These are phyloP conservation scores for Lachancea meyersii DNA, from an alignment of 805 yeast species.

Conservation along the genomic window DNA sequence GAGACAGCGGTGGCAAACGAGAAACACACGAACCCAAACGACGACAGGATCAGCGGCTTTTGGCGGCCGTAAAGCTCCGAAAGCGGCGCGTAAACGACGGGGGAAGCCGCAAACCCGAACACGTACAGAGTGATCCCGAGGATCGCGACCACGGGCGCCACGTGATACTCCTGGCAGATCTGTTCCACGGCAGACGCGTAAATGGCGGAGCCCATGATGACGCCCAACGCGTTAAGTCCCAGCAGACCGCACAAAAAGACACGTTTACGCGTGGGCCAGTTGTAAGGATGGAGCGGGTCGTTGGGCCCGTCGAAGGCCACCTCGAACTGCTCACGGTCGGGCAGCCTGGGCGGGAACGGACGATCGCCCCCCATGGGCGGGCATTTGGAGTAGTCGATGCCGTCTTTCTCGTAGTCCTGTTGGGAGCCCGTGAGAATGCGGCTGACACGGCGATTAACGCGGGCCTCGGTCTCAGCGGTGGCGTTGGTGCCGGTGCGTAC, in stretches of 20 bases:
- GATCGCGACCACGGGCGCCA: conserved; percentile 63
- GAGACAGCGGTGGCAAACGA: conserved; percentile 74
- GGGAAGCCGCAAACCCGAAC: conserved; percentile 92
- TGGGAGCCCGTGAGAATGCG: conserved; percentile 39
- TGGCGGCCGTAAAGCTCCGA: conserved; percentile 76
- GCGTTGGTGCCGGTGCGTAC: conserved; percentile 13
- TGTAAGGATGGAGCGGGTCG: conserved; percentile 77
- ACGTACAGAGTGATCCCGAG: conserved; percentile 77
- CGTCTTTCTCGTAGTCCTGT: conserved; percentile 23
- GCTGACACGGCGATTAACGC: conserved; percentile 34
- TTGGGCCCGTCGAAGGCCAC: conserved; percentile 73
- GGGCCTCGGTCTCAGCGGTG: conserved; percentile 20
- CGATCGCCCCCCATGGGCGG: conserved; percentile 65
- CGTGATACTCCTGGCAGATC: conserved; percentile 46
- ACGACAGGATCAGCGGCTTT: conserved; percentile 49
- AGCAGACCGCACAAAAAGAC: conserved; percentile 39
- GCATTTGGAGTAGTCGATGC: conserved; percentile 33
- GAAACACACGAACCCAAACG: conserved; percentile 52
- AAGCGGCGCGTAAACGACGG: conserved; percentile 82
- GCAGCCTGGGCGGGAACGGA: conserved; percentile 55
- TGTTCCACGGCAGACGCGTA: conserved; percentile 56
- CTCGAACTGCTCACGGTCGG: conserved; percentile 48
- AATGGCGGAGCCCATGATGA: conserved; percentile 79
- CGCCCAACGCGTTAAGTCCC: conserved; percentile 45
- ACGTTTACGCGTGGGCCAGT: conserved; percentile 55